Evolutionary conservation across 2,329 filamentous ascomycete species (phyloP).

Genomic region (Celoporthe dispersa): DNA sequence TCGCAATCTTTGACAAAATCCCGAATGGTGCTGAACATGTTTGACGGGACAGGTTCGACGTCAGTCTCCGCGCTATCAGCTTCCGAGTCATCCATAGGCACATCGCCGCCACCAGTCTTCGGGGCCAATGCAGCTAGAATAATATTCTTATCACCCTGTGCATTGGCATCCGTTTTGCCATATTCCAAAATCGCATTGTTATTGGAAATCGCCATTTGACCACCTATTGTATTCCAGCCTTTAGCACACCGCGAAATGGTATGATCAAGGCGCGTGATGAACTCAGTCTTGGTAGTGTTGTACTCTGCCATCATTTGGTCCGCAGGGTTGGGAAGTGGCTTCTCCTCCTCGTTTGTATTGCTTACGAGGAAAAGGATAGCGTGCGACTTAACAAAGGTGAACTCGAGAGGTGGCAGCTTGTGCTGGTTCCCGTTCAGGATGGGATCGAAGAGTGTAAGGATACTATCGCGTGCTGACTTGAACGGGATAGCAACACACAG

Average conservation of each 20-base stretch:
- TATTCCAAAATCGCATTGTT: conserved; percentile 60
- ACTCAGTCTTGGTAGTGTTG: conserved; percentile 41
- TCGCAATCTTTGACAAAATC: conserved; percentile 50
- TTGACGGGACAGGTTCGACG: conserved; percentile 23
- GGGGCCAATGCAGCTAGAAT: conserved; percentile 46
- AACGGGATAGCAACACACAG: conserved; percentile 73
- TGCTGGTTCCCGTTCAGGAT: conserved; percentile 43
- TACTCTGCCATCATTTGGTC: conserved; percentile 32
- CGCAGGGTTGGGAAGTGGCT: conserved; percentile 34
- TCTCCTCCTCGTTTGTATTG: conserved; percentile 24
- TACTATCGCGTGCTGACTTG: conserved; percentile 61
- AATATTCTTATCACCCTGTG: conserved; percentile 39
- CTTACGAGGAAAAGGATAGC: conserved; percentile 59
- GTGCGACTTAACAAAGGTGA: conserved; percentile 66
- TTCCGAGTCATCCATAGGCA: conserved; percentile 12
- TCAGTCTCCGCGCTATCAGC: conserved; percentile 6
- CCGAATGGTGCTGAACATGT: conserved; percentile 43
- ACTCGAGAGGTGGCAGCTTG: conserved; percentile 54
- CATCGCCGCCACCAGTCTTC: conserved; percentile 8
- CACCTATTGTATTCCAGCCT: conserved; percentile 57
- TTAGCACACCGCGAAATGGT: conserved; percentile 58
- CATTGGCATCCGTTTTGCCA: conserved; percentile 40
- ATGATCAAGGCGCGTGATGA: conserved; percentile 57
- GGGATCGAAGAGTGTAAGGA: conserved; percentile 52
- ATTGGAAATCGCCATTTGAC: conserved; percentile 62